These are phyloP conservation scores for Linum usitatissimum DNA, from an alignment of 345 rosid genomes.

Conservation along the genomic window DNA sequence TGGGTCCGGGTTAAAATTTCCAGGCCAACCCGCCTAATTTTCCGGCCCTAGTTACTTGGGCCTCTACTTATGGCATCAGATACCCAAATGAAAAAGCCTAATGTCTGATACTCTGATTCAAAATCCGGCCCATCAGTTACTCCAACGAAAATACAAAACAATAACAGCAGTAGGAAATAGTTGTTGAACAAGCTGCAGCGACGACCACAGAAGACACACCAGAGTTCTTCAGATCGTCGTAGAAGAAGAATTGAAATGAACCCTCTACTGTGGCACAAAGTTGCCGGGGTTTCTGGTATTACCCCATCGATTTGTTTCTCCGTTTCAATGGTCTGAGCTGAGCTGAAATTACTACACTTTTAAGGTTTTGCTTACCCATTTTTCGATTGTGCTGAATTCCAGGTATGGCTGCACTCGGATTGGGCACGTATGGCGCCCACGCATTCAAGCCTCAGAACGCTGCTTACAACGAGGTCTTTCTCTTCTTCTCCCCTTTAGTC, in stretches of 20 bases:
- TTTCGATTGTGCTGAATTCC: slow-evolving; percentile 10
- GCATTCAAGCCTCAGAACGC: slow-evolving; percentile 72
- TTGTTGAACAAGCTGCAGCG: too few relatives aligned
- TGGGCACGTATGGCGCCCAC: slow-evolving; percentile 89
- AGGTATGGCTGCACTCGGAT: slow-evolving; percentile 82
- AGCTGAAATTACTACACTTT: background rate
- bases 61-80: too few relatives aligned
- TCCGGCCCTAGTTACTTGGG: too few relatives aligned
- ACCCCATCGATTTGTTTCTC: background rate
- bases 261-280: slow-evolving; percentile 71
- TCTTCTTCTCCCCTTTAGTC: slow-evolving; percentile 6
- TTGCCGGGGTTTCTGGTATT: slow-evolving; percentile 75
- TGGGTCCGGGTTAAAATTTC: too few relatives aligned
- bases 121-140: too few relatives aligned
- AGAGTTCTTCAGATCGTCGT: background rate
- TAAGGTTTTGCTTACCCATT: background rate
- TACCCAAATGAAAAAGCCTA: too few relatives aligned
- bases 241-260: slow-evolving; percentile 32
- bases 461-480: slow-evolving; percentile 55
- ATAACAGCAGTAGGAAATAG: too few relatives aligned
- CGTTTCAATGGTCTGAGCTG: background rate
- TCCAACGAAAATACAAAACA: too few relatives aligned
- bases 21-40: too few relatives aligned
- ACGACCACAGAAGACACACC: too few relatives aligned
- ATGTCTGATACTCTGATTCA: too few relatives aligned